Percentiles rank a stretch among this genome's conserved stretches.
Conservation (phyloP, 2,329 filamentous ascomycete species). For the Pyrenophora seminiperda region DNA sequence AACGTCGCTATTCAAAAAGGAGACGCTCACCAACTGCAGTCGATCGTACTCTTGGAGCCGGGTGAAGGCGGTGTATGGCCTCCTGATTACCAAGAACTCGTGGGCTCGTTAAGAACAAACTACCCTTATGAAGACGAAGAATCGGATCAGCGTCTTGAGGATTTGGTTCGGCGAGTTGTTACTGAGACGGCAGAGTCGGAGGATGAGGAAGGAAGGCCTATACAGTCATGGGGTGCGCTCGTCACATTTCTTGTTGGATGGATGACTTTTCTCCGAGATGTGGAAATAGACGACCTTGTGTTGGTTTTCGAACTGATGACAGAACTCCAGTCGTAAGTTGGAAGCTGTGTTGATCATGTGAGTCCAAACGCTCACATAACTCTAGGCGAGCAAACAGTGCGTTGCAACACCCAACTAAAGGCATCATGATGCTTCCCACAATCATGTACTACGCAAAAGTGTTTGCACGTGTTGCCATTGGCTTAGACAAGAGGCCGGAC, state of each 20-base stretch:
- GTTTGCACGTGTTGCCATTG: slow-evolving; percentile 81
- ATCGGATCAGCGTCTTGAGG: slow-evolving; percentile 31
- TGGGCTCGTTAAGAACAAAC: slow-evolving; percentile 30
- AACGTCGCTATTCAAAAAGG: slow-evolving; percentile 34
- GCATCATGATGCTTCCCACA: slow-evolving; percentile 80
- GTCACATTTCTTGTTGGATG: slow-evolving; percentile 81
- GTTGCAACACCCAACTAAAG: slow-evolving; percentile 77
- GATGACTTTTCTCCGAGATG: slow-evolving; percentile 78
- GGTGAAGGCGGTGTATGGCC: slow-evolving; percentile 23
- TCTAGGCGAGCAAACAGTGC: slow-evolving; percentile 76
- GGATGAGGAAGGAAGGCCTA: slow-evolving; percentile 59
- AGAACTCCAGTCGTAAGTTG: slow-evolving; percentile 72
- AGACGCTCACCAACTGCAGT: slow-evolving; percentile 30
- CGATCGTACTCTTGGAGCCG: slow-evolving; percentile 40
- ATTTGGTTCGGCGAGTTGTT: slow-evolving; percentile 31
- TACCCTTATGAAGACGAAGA: slow-evolving; percentile 28
- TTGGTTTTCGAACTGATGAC: slow-evolving; percentile 76
- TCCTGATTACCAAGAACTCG: slow-evolving; percentile 36
- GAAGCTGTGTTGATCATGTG: not conserved
- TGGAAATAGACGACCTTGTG: slow-evolving; percentile 75
- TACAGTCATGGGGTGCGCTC: slow-evolving; percentile 75
- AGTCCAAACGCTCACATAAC: slow-evolving; percentile 7
- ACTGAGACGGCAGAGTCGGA: slow-evolving; percentile 59
- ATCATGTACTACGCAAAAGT: slow-evolving; percentile 81
- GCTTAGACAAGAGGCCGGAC: slow-evolving; percentile 78